These are phyloP conservation scores for Teratosphaeria zuluensis DNA, from an alignment of 2,329 filamentous ascomycete species.

Conservation along the genomic window DNA sequence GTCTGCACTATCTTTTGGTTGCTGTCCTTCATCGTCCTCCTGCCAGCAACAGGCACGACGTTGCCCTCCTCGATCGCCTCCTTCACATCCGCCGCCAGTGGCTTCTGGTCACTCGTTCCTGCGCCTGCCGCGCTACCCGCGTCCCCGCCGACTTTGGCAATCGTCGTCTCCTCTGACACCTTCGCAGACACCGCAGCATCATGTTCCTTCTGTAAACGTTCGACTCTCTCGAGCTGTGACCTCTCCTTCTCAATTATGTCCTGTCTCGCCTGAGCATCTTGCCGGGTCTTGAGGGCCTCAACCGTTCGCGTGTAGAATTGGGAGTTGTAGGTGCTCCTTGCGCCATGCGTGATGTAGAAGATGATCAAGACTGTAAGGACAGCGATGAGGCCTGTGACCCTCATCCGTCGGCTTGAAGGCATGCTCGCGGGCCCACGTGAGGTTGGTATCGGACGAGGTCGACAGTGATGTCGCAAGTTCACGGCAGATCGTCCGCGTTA, in stretches of 20 bases:
- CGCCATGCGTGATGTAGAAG: slow-evolving; percentile 62
- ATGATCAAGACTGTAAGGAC: slow-evolving; percentile 56
- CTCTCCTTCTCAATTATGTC: slow-evolving; percentile 19
- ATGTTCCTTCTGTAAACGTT: slow-evolving; percentile 23
- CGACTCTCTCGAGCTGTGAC: slow-evolving; percentile 17
- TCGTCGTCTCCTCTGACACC: slow-evolving; percentile 3
- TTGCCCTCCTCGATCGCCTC: slow-evolving; percentile 12
- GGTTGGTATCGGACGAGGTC: background rate
- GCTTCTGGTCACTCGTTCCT: slow-evolving; percentile 36
- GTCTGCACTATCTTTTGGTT: slow-evolving; percentile 20
- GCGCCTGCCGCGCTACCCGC: slow-evolving; percentile 15
- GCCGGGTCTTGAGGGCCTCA: slow-evolving; percentile 42
- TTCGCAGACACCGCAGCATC: slow-evolving; percentile 11
- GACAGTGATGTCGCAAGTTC: background rate
- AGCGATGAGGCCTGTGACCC: slow-evolving; percentile 55
- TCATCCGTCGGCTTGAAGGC: slow-evolving; percentile 61
- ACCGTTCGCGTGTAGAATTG: slow-evolving; percentile 50
- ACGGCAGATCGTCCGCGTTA: background rate
- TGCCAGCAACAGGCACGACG: slow-evolving; percentile 40
- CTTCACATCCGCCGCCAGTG: background rate
- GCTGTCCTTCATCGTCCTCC: slow-evolving; percentile 39
- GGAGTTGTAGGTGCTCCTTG: slow-evolving; percentile 42
- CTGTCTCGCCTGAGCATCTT: slow-evolving; percentile 25
- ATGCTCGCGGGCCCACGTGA: slow-evolving; percentile 34
- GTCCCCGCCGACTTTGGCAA: background rate